Conservation (phyloP, 139 green algal species). For the Tetradesmus lagerheimii region DNA sequence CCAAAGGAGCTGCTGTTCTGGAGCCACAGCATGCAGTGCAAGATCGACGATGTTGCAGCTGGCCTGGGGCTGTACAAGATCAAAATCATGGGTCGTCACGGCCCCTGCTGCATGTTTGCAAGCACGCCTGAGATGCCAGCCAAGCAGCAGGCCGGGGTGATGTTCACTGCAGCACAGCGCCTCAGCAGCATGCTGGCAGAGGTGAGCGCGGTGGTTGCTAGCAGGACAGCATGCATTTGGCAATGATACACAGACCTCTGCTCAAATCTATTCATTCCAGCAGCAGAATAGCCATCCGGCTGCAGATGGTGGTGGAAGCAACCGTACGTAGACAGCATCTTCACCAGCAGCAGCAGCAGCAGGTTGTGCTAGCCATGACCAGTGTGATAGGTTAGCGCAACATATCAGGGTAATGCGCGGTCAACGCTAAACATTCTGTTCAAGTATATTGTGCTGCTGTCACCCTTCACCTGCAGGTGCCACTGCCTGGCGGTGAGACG, state of each 20-base stretch:
- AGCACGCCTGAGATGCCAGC: constrained; percentile 33
- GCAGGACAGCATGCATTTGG: neutral
- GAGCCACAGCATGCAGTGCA: constrained; percentile 27
- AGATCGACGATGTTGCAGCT: constrained; percentile 2
- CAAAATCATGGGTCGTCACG: neutral
- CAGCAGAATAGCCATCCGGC: too few species aligned
- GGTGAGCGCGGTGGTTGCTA: neutral
- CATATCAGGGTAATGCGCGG: too few species aligned
- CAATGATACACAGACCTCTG: too few species aligned
- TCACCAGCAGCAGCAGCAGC: neutral
- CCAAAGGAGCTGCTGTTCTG: constrained; percentile 28
- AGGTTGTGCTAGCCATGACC: too few species aligned
- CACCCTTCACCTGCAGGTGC: constrained; percentile 1
- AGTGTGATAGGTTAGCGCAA: too few species aligned
- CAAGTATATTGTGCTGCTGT: neutral
- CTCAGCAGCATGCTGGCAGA: neutral
- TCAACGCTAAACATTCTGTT: neutral
- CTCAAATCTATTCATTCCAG: too few species aligned
- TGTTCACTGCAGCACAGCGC: constrained; percentile 8
- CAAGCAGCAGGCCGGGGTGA: constrained; percentile 36
- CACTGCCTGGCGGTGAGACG: neutral
- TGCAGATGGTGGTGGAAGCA: too few species aligned
- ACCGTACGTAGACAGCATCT: too few species aligned
- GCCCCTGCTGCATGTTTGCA: constrained; percentile 26
- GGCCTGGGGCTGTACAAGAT: constrained; percentile 34